A percentile compares a stretch with the other conserved stretches of the same genome.
Conservation (phyloP, 2,329 filamentous ascomycete species). For the Pyrenophora graminea region DNA sequence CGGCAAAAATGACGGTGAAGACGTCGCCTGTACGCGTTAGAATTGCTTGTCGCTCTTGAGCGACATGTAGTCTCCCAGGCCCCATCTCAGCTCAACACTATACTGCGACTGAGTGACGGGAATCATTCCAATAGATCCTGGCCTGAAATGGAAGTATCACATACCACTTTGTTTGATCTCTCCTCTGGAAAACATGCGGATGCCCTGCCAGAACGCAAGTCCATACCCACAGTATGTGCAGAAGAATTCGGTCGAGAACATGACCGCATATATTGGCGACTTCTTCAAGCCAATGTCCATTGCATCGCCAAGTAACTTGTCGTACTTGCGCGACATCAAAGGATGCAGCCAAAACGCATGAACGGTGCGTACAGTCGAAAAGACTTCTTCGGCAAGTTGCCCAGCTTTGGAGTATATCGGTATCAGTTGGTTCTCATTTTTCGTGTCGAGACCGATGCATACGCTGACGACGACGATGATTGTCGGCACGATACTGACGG, state of each 20-base stretch:
- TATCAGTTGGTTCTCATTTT: constrained; percentile 45
- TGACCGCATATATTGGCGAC: constrained; percentile 48
- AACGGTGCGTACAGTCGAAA: constrained; percentile 56
- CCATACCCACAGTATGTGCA: constrained; percentile 52
- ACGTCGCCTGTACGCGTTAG: constrained; percentile 12
- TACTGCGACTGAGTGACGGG: too few species aligned
- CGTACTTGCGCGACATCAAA: constrained; percentile 51
- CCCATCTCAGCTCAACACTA: background rate
- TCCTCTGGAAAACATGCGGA: constrained; percentile 59
- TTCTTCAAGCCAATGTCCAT: constrained; percentile 53
- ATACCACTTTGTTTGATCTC: constrained; percentile 55
- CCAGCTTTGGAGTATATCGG: constrained; percentile 52
- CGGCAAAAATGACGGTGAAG: constrained; percentile 41
- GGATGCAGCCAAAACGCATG: constrained; percentile 52
- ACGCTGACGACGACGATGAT: constrained; percentile 41
- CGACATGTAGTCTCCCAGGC: background rate
- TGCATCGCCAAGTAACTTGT: constrained; percentile 49
- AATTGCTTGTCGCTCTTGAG: background rate
- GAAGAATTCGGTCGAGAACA: constrained; percentile 52
- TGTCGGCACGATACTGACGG: constrained; percentile 54
- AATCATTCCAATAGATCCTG: too few species aligned
- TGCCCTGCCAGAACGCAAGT: constrained; percentile 54
- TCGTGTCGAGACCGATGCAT: constrained; percentile 42
- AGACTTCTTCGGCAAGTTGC: constrained; percentile 56
- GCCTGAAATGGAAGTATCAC: constrained; percentile 8